Base-by-base conservation (phyloP, 179 eudicot genomes). In the Amaranthus tricolor region DNA sequence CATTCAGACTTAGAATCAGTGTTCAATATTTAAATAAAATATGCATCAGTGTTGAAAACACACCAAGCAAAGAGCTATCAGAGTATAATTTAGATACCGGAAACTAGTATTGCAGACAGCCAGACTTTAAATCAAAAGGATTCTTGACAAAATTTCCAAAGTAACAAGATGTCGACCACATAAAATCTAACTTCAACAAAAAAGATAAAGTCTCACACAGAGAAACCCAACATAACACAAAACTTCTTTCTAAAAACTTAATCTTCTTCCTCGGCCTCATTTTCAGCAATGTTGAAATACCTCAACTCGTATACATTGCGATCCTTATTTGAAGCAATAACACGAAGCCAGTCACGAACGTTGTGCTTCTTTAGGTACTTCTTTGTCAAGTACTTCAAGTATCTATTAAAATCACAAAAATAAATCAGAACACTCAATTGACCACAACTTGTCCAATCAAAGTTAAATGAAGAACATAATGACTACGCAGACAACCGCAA, bases 361-460 rank as follows among this genome's bases (percentile, higher is more conserved):
- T 77, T 77, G 76, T 77, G 80, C 76, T 77, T 77, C 64, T 77
- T 77, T 75, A 77, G 49, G 80, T 77, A 77, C 58, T 77, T 77
- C 75, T 77, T 77, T 31, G 80, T 77, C 76, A 77, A 71, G 71
- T 77, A 77, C 70, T 77, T 77, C 75, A 77, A 77, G 57, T 77
- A 77, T 71, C 76, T 77, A 63, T 31, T 31, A 2, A 31, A 31
- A 31, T 1, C 0, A 31, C 40, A 8, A 69, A 0, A 40, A 16
- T 40, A 50, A 49, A 75, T 20, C 61, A 56, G 10, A 31, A 15
- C 20, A 6, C 48, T 31, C 4, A 31, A 31, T 31, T 31, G 40
- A 31, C 3, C 40, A 31, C 40, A 31, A 31, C 40, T 31, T 31
- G 40, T 31, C 40, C 40, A 31, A 31, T 31, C 40, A 31, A 31